Evolutionary conservation across 225 moss, liverwort and hornwort genomes (phyloP), one percentile per base, ranked within the genome.

Genomic region (Polytrichum commune): DNA sequence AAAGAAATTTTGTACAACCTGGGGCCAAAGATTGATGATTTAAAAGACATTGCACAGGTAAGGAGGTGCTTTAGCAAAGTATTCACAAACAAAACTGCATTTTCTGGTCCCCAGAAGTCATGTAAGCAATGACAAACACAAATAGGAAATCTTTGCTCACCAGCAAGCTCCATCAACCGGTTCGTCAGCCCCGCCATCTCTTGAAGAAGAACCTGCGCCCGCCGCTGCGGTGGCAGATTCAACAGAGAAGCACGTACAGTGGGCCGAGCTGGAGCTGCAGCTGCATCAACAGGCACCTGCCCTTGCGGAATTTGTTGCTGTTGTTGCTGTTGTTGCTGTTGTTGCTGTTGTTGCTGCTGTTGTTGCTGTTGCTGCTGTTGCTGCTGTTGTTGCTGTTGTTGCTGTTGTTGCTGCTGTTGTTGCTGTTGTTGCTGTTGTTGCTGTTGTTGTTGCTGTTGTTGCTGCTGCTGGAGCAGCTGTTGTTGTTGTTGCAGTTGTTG

Each of bases 181-280:
- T 73, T 83, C 8, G 88, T 81, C 62, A 96, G 82, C 38, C 90
- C 90, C 29, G 95, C 95, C 95, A 96, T 96, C 67, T 91, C 88
- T 8, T 82, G 91, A 6, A 96, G 74, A 26, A 93, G 81, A 72
- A 90, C 60, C 33, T 88, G 93, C 26, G 95, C 95, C 25, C 91
- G 86, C 62, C 90, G 91, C 65, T 93, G 95, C 16, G 95, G 95
- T 3, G 95, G 91, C 58, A 86, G 85, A 63, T 84, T 89, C 84
- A 88, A 76, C 8, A 91, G 70, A 6, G 76, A 67, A 62, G 73
- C 80, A 64, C 86, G 91, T 46, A 77, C 62, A 72, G 72, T 69
- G 55, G 84, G 72, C 19, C 79, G 79, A n/a, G 72, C 72, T 23
- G 70, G 69, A 6, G 81, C 68, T 38, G 76, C 80, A 64, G 62